Evolutionary conservation across 106 monocot genomes (phyloP).

Genomic region (Triglochin maritima): DNA sequence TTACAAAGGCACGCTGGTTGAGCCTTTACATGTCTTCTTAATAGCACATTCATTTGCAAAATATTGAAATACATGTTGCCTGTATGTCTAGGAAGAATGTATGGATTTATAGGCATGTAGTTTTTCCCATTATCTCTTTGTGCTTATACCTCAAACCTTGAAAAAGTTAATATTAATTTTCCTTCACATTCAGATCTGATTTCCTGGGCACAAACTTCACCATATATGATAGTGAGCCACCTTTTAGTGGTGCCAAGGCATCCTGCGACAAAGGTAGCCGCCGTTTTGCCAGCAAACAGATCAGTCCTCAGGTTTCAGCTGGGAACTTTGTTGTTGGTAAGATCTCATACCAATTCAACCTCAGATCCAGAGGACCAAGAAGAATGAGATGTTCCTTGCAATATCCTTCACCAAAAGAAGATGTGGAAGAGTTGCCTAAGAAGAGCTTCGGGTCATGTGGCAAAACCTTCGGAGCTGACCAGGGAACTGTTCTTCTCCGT

Average conservation of each 20-base stretch:
- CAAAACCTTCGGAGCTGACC: not conserved
- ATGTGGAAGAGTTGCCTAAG: not conserved
- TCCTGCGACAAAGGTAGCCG: slow-evolving; percentile 30
- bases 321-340: slow-evolving; percentile 45
- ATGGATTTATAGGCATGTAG: not conserved
- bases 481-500: slow-evolving; percentile 20
- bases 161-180: not conserved
- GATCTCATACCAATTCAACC: slow-evolving; percentile 61
- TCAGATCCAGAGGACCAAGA: slow-evolving; percentile 65
- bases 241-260: slow-evolving; percentile 37
- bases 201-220: slow-evolving; percentile 63
- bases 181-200: slow-evolving; percentile 33
- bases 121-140: not conserved
- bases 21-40: not conserved
- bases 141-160: not conserved
- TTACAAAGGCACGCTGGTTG: too few species aligned
- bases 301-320: slow-evolving; percentile 50
- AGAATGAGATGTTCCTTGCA: slow-evolving; percentile 46
- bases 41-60: not conserved
- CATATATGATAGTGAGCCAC: slow-evolving; percentile 57
- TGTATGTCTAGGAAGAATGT: not conserved
- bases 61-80: not conserved
- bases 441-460: not conserved
- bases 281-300: slow-evolving; percentile 52
- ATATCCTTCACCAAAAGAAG: slow-evolving; percentile 8